phyloP scores from a whole-genome alignment of 108 stramenopile species.

The Seminavis robusta region DNA sequence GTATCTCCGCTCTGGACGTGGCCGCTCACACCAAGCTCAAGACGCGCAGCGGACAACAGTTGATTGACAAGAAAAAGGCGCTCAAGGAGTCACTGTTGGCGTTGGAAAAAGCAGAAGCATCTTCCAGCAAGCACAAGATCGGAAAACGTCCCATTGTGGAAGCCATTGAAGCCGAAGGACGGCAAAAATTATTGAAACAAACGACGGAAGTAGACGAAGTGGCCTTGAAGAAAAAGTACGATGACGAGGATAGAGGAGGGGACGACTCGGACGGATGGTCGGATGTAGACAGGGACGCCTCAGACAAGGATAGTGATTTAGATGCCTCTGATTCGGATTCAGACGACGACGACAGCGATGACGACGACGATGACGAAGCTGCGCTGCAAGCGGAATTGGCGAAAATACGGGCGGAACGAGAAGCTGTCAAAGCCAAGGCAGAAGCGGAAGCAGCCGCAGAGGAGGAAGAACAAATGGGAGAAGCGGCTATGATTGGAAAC shows the following conservation, averaged over 20 bases:
- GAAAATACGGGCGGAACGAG: conserved; percentile 86
- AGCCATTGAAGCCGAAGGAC: conserved; percentile 21
- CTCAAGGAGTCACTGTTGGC: conserved; percentile 71
- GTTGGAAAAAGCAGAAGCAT: conserved; percentile 68
- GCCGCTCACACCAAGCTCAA: conserved; percentile 87
- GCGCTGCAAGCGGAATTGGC: conserved; percentile 90
- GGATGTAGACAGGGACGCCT: conserved; percentile 20
- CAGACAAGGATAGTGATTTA: conserved; percentile 26
- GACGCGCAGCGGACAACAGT: conserved; percentile 57
- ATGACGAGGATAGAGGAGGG: conserved; percentile 58
- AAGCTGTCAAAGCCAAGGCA: conserved; percentile 65
- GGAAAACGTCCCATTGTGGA: conserved; percentile 12
- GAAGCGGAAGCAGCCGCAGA: conserved; percentile 74
- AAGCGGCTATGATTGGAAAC: conserved; percentile 85
- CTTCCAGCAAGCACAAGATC: conserved; percentile 31
- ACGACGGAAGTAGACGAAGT: conserved; percentile 79
- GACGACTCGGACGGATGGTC: conserved; percentile 44
- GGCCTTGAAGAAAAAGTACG: conserved; percentile 42
- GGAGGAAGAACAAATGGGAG: conserved; percentile 73
- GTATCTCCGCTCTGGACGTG: conserved; percentile 50
- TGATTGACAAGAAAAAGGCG: conserved; percentile 53
- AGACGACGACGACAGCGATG: conserved; percentile 67
- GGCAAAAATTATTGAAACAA: conserved; percentile 57
- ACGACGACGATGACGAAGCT: conserved; percentile 92
- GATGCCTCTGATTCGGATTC: conserved; percentile 65